A percentile compares a stretch with the other conserved stretches of the same genome.
Evolutionary conservation across 805 yeast genomes (phyloP).

Genomic region (Maudiozyma bulderi): DNA sequence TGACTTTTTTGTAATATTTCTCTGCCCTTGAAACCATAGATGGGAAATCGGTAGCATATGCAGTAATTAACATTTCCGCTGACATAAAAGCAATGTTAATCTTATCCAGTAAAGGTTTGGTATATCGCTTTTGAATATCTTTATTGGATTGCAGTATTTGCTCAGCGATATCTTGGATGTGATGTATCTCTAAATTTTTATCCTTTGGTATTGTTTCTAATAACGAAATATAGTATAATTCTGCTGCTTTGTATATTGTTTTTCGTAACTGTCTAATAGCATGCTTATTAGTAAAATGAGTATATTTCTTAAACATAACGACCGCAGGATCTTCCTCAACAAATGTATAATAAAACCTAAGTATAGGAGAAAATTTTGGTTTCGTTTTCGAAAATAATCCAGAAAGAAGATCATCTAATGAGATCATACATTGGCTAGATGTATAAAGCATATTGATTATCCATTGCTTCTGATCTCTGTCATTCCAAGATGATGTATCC

Average conservation of each 20-base stretch:
- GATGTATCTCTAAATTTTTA: slow-evolving; percentile 41
- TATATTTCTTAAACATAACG: slow-evolving; percentile 10
- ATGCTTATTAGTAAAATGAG: slow-evolving; percentile 21
- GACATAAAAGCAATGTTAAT: slow-evolving; percentile 42
- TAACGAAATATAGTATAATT: slow-evolving; percentile 34
- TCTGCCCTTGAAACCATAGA: slow-evolving; percentile 43
- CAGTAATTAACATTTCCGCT: slow-evolving; percentile 40
- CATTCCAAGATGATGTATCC: slow-evolving; percentile 31
- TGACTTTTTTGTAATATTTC: slow-evolving; percentile 22
- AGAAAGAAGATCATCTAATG: slow-evolving; percentile 36
- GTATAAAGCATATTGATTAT: slow-evolving; percentile 35
- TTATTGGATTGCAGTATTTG: slow-evolving; percentile 41
- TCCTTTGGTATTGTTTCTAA: slow-evolving; percentile 50
- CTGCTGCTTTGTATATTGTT: slow-evolving; percentile 34
- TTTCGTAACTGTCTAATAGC: slow-evolving; percentile 35
- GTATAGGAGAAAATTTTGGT: slow-evolving; percentile 50
- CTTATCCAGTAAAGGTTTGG: slow-evolving; percentile 49
- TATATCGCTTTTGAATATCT: slow-evolving; percentile 48
- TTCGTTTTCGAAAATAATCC: slow-evolving; percentile 35
- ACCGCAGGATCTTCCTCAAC: slow-evolving; percentile 38
- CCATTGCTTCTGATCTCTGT: slow-evolving; percentile 44
- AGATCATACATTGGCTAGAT: slow-evolving; percentile 38
- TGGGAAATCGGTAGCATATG: slow-evolving; percentile 45
- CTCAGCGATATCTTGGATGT: slow-evolving; percentile 50
- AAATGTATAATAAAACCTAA: slow-evolving; percentile 41